Evolutionary conservation across 768 basidiomycete species (phyloP).

Genomic region (Trametopsis cervina): DNA sequence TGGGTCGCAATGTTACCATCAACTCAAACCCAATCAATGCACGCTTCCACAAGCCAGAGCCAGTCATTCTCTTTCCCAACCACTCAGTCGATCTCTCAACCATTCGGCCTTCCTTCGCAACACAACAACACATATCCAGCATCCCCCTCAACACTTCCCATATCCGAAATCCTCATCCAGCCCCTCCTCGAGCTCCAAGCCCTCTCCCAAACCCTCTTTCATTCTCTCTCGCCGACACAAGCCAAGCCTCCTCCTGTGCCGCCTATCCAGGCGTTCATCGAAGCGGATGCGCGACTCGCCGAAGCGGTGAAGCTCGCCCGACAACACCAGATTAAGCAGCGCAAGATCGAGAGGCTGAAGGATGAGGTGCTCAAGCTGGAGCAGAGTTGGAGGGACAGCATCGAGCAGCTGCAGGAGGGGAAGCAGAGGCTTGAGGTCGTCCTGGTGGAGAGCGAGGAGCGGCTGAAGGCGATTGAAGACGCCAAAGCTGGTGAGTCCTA

Average conservation of each 20-base stretch:
- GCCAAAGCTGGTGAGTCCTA: conserved; percentile 57
- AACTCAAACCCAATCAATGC: too few species aligned
- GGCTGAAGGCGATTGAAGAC: conserved; percentile 60
- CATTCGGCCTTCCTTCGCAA: too few species aligned
- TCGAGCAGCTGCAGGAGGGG: conserved; percentile 54
- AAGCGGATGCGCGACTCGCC: conserved; percentile 60
- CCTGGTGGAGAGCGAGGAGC: conserved; percentile 69
- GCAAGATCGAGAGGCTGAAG: conserved; percentile 65
- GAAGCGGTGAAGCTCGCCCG: conserved; percentile 58
- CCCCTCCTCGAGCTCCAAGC: conserved; percentile 58
- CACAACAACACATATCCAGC: too few species aligned
- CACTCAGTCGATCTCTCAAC: too few species aligned
- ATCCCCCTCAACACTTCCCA: too few species aligned
- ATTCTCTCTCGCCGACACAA: conserved; percentile 64
- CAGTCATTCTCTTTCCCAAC: too few species aligned
- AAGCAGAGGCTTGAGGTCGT: conserved; percentile 63
- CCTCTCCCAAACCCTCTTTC: conserved; percentile 63
- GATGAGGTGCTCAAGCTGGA: conserved; percentile 66
- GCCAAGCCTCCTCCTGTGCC: conserved; percentile 58
- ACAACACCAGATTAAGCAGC: conserved; percentile 69
- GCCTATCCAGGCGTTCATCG: conserved; percentile 47
- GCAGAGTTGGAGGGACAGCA: conserved; percentile 60
- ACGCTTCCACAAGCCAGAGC: too few species aligned
- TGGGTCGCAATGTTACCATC: too few species aligned
- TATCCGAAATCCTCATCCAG: conserved; percentile 53